Evolutionary conservation across 345 rosid species (phyloP), one percentile per base, ranked within the genome.

Genomic region (Eucalyptus curtisii): DNA sequence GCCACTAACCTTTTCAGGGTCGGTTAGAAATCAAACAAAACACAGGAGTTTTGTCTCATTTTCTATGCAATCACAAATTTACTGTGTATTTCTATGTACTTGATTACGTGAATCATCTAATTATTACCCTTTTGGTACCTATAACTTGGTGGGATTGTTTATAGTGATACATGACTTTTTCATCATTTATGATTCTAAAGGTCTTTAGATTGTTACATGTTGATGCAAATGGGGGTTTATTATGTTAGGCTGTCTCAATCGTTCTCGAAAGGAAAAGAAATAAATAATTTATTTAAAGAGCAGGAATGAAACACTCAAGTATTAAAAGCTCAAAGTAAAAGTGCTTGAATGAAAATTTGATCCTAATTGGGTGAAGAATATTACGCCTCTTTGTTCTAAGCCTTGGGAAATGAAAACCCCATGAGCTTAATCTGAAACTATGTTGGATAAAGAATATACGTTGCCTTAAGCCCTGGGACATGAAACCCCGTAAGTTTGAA

Each of bases 41-140:
- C 31, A 57, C 1, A 1, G 12, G 13, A 57, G n/a, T 24, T 22
- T 24, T 57, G 7, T 24, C 64, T 57, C 30, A 10, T 57, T 24
- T 57, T 57, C 64, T 57, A 24, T 2, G 5, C 10, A 52, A 52
- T 1, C 57, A 52, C 57, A 52, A 52, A 19, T 20, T 19, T 52
- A 52, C 24, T 19, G 19, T 19, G 57, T 52, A 52, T 52, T 10
- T 52, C 47, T 19, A 7, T 1, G n/a, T 8, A 57, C 64, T 57
- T 4, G 13, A 24, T 57, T 24, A 25, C 0, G 4, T 0, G 0
- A 59, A 55, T 55, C 3, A 1, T 57, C 64, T 57, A 57, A 59
- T 59, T 59, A 59, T 25, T 9, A 7, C 14, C 7, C 15, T 12
- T 59, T 59, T 25, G 7, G 15, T 59, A 59, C 66, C 13, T 27